A percentile compares a stretch with the other conserved stretches of the same genome.
Evolutionary conservation across 352 stramenopile species (phyloP).

Genomic region (Hyaloperonospora brassicae): DNA sequence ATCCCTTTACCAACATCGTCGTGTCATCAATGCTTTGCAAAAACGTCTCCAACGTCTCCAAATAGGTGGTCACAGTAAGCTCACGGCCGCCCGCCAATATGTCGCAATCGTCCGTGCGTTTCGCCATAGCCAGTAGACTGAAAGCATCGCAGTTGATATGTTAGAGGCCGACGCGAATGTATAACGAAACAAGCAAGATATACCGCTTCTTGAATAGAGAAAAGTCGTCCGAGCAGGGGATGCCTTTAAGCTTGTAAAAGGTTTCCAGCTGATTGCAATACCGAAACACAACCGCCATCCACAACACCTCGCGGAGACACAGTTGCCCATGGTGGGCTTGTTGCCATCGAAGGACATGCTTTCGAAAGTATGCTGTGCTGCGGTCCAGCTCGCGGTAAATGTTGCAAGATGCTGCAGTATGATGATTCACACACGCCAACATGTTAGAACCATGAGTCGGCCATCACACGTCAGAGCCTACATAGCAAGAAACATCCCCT

Average conservation of each 20-base stretch:
- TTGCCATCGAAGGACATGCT: constrained; percentile 74
- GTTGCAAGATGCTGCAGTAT: constrained; percentile 58
- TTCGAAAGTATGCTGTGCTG: constrained; percentile 72
- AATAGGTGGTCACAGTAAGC: constrained; percentile 44
- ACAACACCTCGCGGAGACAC: constrained; percentile 66
- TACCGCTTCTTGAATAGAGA: constrained; percentile 59
- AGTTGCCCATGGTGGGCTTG: constrained; percentile 58
- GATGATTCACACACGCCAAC: constrained; percentile 1
- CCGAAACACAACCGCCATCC: constrained; percentile 74
- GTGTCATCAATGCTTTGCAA: constrained; percentile 50
- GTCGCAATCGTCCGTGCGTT: constrained; percentile 39
- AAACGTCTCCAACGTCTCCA: constrained; percentile 66
- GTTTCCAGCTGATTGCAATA: constrained; percentile 80
- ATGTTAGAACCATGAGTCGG: background rate
- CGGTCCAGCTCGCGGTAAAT: constrained; percentile 79
- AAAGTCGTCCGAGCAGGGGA: constrained; percentile 66
- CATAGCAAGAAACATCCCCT: background rate
- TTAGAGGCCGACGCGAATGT: background rate
- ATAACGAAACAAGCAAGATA: background rate
- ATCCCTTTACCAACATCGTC: constrained; percentile 49
- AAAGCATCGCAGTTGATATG: background rate
- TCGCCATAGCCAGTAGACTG: constrained; percentile 43
- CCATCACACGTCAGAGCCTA: background rate
- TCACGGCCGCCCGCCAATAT: constrained; percentile 55
- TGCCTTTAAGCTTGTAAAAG: constrained; percentile 70